Evolutionary conservation across 1,284 basidiomycete species (phyloP).

Genomic region (Pyrrhoderma lamaoense): DNA sequence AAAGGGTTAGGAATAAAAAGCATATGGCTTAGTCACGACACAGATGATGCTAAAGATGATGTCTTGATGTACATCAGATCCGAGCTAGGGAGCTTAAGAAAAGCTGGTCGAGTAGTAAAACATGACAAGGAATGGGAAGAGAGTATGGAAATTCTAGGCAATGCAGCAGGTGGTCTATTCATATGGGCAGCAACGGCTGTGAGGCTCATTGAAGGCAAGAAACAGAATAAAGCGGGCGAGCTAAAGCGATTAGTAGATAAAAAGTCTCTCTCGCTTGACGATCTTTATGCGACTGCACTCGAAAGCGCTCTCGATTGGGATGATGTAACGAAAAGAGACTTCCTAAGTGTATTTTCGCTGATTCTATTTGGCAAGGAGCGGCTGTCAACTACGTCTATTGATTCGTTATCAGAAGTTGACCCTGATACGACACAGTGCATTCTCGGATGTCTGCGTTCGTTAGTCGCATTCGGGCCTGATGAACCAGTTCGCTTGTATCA

Average conservation of each 20-base stretch:
- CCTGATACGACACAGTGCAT: not conserved
- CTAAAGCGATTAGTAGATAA: not conserved
- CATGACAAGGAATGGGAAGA: not conserved
- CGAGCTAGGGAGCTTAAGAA: not conserved
- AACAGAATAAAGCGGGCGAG: not conserved
- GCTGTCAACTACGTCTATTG: not conserved
- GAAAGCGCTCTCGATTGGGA: too few relatives aligned
- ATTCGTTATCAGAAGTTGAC: not conserved
- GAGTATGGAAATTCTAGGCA: not conserved
- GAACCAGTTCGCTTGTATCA: not conserved
- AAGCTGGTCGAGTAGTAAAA: not conserved
- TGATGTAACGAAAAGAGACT: not conserved
- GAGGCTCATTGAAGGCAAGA: not conserved
- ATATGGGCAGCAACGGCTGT: slow-evolving; percentile 8
- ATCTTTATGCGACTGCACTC: not conserved
- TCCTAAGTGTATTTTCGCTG: not conserved
- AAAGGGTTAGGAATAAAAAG: too few relatives aligned
- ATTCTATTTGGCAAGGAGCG: not conserved
- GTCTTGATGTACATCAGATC: not conserved
- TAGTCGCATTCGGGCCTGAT: not conserved
- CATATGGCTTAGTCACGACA: too few relatives aligned
- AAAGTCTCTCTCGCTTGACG: not conserved
- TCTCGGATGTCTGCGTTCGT: not conserved
- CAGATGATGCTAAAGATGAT: not conserved
- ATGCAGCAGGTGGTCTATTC: slow-evolving; percentile 1